Base-by-base conservation (phyloP, 2,329 filamentous ascomycete genomes). In the Penicillium sp. region DNA sequence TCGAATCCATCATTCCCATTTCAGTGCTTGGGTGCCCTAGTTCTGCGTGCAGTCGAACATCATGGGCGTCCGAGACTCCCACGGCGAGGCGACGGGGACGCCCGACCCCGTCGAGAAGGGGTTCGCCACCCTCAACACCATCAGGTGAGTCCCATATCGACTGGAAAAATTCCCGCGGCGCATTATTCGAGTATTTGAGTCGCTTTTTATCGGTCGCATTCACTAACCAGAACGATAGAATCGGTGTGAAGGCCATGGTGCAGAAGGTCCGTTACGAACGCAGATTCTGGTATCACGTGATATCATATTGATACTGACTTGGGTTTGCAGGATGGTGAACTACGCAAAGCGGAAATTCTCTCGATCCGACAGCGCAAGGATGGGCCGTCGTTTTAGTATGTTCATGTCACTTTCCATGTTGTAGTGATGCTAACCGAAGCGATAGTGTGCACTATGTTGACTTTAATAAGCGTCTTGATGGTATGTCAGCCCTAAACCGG, bases 301-400 rank as follows among this genome's bases (percentile, higher is more conserved):
- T 55, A 55, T 54, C 31, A 51, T 48, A 60, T 44, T 61, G 46
- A 51, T 48, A 60, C 46, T 61, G 46, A 56, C 58, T 36, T 26
- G 43, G 11, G 5, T n/a, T 11, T 63, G 10, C 64, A 87, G 84
- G 84, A 96, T 73, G 91, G 91, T 56, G 87, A 92, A 68, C 83
- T 89, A 58, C 88, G 94, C 65, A 92, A 94, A 77, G 94, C 94
- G 65, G 94, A 99, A 74, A 96, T 99, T 59, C 79, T 99, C n/a
- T 94, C 91, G 55, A 95, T 97, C 65, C 88, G 90, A 69, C 90
- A 92, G 55, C 89, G 90, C 19, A 95, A 95, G 74, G 93, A 91
- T 67, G 88, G 89, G 14, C 88, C 91, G 34, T 89, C 90, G 51
- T 97, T 93, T 70, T 97, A 97, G 78, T 80, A 73, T 49, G 77